Percentiles rank a stretch among this genome's conserved stretches.
Conservation (phyloP, 331 rosid species). For the Erythrophleum ivorense region DNA sequence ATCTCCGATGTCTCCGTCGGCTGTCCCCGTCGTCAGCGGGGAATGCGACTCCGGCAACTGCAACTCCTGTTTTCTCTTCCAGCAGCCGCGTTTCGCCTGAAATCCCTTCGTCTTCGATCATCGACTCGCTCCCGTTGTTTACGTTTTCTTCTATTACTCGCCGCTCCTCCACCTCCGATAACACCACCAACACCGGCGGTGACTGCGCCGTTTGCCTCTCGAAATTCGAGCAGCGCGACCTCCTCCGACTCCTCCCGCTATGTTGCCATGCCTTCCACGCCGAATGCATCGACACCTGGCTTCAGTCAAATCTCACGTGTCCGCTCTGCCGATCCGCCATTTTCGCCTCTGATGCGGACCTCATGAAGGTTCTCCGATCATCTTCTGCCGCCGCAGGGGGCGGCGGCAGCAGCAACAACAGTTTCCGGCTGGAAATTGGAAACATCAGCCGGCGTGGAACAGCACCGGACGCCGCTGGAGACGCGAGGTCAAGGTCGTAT, state of each 20-base stretch:
- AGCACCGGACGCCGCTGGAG: conserved; percentile 11
- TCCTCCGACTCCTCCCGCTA: conserved; percentile 63
- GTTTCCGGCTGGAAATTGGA: conserved; percentile 68
- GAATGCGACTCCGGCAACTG: background rate
- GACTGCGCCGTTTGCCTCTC: conserved; percentile 84
- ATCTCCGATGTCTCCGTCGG: conserved; percentile 70
- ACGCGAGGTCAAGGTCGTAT: conserved; percentile 45
- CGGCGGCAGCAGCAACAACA: conserved; percentile 39
- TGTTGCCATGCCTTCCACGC: conserved; percentile 76
- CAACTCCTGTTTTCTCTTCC: conserved; percentile 34
- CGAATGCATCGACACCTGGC: conserved; percentile 68
- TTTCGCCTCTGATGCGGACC: conserved; percentile 55
- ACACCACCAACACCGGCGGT: conserved; percentile 43
- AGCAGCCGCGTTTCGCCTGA: conserved; percentile 62
- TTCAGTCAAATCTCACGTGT: conserved; percentile 62
- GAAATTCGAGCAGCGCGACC: conserved; percentile 55
- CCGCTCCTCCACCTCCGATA: conserved; percentile 37
- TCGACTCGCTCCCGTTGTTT: conserved; percentile 72
- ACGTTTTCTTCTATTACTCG: conserved; percentile 72
- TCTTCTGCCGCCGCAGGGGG: conserved; percentile 12
- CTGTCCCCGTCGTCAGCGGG: conserved; percentile 43
- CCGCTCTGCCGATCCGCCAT: conserved; percentile 76
- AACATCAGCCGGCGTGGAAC: conserved; percentile 55
- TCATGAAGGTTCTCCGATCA: conserved; percentile 50
- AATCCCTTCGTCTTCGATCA: conserved; percentile 24